A percentile compares a stretch with the other conserved stretches of the same genome.
Evolutionary conservation across 2,329 filamentous ascomycete species (phyloP).

Genomic region (Alternaria consortialis): DNA sequence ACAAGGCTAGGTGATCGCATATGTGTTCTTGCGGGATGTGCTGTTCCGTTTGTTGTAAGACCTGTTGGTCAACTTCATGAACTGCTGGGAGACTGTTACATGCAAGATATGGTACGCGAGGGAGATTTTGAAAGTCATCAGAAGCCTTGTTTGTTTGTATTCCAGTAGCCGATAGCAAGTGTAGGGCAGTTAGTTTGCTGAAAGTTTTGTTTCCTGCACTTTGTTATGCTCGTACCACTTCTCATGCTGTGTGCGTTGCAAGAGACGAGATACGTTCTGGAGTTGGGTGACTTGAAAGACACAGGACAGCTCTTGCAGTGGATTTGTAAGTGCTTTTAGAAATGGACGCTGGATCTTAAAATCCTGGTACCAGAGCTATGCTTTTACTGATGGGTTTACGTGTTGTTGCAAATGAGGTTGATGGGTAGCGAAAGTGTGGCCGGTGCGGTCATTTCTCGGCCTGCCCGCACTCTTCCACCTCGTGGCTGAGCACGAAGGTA

Average conservation of each 20-base stretch:
- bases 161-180: not conserved
- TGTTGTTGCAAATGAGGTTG: no score
- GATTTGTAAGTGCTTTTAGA: no score
- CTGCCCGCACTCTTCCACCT: not conserved
- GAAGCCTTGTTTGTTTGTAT: not conserved
- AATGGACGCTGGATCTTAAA: no score
- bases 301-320: no score
- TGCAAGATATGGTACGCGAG: not conserved
- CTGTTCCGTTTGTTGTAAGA: slow-evolving; percentile 19
- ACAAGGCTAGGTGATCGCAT: slow-evolving; percentile 16
- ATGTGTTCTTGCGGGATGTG: slow-evolving; percentile 20
- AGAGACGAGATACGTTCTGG: no score
- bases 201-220: no score
- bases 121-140: not conserved
- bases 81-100: slow-evolving; percentile 35
- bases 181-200: no score
- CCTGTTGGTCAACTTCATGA: slow-evolving; percentile 6
- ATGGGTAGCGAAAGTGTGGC: not conserved
- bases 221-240: no score
- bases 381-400: no score
- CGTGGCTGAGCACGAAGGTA: not conserved
- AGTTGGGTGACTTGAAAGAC: no score
- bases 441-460: not conserved
- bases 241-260: no score
- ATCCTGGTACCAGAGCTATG: no score